Percentiles rank a stretch among this genome's conserved stretches.
These are phyloP conservation scores for Hericium alpestre DNA, from an alignment of 768 basidiomycete genomes.

Conservation along the genomic window DNA sequence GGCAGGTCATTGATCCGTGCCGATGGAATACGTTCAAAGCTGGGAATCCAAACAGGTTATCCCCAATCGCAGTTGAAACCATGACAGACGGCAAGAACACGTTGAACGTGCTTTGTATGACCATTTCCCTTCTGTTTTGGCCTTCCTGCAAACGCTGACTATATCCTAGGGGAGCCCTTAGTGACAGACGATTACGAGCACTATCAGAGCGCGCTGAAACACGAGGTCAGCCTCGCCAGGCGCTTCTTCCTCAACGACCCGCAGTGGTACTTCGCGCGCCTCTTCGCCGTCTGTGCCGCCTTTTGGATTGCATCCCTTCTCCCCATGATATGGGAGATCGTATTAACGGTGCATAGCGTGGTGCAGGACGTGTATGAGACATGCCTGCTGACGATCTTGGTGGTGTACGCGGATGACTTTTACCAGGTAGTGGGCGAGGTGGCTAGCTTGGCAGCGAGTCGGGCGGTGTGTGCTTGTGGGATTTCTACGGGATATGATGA, in stretches of 20 bases:
- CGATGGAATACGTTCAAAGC: conserved; percentile 7
- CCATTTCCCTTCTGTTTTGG: background rate
- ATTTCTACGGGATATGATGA: too few relatives aligned
- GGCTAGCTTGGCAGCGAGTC: too few relatives aligned
- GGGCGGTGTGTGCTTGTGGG: too few relatives aligned
- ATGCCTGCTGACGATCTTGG: background rate
- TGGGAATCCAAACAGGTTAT: conserved; percentile 1
- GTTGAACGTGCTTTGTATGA: background rate
- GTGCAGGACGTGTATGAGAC: too few relatives aligned
- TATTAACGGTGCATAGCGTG: background rate
- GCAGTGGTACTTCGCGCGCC: background rate
- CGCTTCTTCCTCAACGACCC: background rate
- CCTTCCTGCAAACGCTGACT: too few relatives aligned
- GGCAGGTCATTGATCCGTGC: conserved; percentile 7
- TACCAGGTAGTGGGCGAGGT: background rate
- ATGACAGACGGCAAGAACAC: background rate
- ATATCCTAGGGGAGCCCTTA: too few relatives aligned
- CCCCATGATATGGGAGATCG: background rate
- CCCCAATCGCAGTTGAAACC: conserved; percentile 1
- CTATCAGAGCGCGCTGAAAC: background rate
- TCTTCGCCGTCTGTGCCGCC: background rate
- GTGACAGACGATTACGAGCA: background rate
- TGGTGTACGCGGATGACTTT: background rate
- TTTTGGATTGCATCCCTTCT: background rate
- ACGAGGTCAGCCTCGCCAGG: background rate